A percentile compares a stretch with the other conserved stretches of the same genome.
These are phyloP conservation scores for Penicillium olsonii DNA, from an alignment of 2,329 filamentous ascomycete genomes.

Conservation along the genomic window DNA sequence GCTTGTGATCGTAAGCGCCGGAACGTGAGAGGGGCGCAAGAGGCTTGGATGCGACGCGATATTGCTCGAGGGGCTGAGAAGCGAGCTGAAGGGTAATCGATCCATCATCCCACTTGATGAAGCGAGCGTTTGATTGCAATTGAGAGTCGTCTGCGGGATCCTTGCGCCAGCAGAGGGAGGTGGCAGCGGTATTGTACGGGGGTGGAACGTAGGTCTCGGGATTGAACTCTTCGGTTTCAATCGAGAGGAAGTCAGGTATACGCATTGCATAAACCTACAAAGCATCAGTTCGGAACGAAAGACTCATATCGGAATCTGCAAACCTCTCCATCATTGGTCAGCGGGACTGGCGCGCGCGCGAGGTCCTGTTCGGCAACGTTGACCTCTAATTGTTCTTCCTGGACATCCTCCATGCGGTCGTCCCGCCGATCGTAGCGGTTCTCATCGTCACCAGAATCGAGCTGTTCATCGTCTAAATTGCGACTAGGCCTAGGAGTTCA, in stretches of 20 bases:
- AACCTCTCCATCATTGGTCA: constrained; percentile 48
- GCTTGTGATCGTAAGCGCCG: constrained; percentile 53
- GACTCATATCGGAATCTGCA: neutral
- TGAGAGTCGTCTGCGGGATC: constrained; percentile 59
- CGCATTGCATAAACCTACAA: constrained; percentile 61
- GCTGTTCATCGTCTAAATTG: constrained; percentile 61
- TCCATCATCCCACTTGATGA: constrained; percentile 68
- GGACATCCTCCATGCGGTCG: constrained; percentile 48
- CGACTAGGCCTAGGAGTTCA: constrained; percentile 37
- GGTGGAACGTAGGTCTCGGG: constrained; percentile 63
- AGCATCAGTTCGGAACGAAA: constrained; percentile 7
- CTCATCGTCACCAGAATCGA: constrained; percentile 65
- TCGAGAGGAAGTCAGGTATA: constrained; percentile 62
- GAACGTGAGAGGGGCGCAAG: constrained; percentile 59
- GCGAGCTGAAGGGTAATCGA: constrained; percentile 67
- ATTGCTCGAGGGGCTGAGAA: constrained; percentile 62
- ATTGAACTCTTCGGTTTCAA: constrained; percentile 63
- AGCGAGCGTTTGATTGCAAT: constrained; percentile 66
- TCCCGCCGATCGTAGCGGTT: constrained; percentile 55
- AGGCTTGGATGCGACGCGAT: constrained; percentile 59
- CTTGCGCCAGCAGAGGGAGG: constrained; percentile 66
- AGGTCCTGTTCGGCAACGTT: constrained; percentile 59
- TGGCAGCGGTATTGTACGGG: constrained; percentile 64
- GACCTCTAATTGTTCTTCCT: constrained; percentile 47
- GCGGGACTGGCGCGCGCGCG: constrained; percentile 59